Base-by-base conservation (phyloP, 2,329 filamentous ascomycete species). In the Paecilomyces formosus region DNA sequence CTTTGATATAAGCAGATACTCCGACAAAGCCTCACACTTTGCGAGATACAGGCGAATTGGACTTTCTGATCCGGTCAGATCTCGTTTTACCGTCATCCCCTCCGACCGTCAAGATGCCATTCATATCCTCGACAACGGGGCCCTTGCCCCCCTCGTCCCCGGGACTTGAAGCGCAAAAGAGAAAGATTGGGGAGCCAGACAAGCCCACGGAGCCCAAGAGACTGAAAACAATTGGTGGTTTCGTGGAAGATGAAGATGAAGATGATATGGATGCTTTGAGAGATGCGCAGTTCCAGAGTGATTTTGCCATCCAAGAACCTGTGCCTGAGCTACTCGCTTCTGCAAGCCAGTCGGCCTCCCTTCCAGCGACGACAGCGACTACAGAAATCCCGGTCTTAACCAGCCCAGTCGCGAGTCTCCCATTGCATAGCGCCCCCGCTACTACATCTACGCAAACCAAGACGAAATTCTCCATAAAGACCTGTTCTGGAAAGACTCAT, bases 401-500 rank as follows among this genome's bases (percentile, higher is more conserved):
- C 57, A 26, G 49, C 56, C 12, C 24, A 11, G 13, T 4, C 53
- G 52, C 58, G 35, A 26, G 28, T 13, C 54, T 51, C 22, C 50
- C 28, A 28, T 26, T 60, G 18, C 57, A 49, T 30, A 26, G 45
- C 50, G 3, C 39, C 26, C 18, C 62, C 24, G 24, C 24, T 51
- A 53, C 58, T 21, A 58, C 64, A 1, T 61, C 66, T 4, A 59
- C 60, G 49, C 58, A 39, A 28, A 52, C 58, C 7, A 56, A 58
- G 11, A 62, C 62, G 15, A 65, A 59, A 24, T 63, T 76, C 24
- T 68, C 69, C 22, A 72, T 79, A 18, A 77, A 73, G 58, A 82
- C 78, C 12, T 80, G 78, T 53, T 76, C 76, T 15, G 83, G 83
- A 33, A 78, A 75, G 61, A 67, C 70, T 0, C 72, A 82, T 54